These are phyloP conservation scores for Cenchrus americanus DNA, from an alignment of 176 grass and related monocot genomes.

Conservation along the genomic window DNA sequence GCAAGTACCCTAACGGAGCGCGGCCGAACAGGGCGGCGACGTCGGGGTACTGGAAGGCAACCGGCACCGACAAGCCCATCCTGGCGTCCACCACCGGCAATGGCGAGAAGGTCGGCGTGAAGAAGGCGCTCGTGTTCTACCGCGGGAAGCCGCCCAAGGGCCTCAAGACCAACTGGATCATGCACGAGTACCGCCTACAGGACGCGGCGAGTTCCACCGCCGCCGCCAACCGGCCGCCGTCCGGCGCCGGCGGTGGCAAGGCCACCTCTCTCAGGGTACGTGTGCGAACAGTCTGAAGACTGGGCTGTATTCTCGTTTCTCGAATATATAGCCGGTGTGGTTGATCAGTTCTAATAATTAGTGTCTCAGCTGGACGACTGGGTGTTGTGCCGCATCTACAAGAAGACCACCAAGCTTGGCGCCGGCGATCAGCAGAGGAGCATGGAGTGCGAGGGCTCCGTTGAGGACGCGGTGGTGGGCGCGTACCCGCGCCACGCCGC, in stretches of 20 bases:
- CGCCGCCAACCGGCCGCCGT: conserved; percentile 3
- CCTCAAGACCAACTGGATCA: conserved; percentile 96
- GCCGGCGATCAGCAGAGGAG: conserved; percentile 23
- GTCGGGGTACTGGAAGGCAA: conserved; percentile 97
- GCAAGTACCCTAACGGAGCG: conserved; percentile 93
- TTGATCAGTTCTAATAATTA: conserved; percentile 41
- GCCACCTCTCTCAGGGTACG: conserved; percentile 78
- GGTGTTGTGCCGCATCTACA: conserved; percentile 98
- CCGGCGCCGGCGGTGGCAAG: conserved; percentile 29
- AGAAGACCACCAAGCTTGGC: conserved; percentile 71
- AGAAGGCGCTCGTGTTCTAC: conserved; percentile 98
- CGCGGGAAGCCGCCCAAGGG: conserved; percentile 77
- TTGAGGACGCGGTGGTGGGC: conserved; percentile 50
- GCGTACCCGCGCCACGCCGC: conserved; percentile 11
- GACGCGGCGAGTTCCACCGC: conserved; percentile 30
- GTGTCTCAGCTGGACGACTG: conserved; percentile 87
- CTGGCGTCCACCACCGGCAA: conserved; percentile 36
- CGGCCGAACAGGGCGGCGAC: conserved; percentile 85
- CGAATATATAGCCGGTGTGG: neutral
- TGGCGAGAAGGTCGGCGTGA: conserved; percentile 82
- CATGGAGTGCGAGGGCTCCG: conserved; percentile 59
- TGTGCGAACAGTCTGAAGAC: neutral
- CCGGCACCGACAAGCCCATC: conserved; percentile 94
- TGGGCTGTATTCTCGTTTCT: too few species aligned
- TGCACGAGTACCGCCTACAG: conserved; percentile 97